A percentile compares a stretch with the other conserved stretches of the same genome.
Conservation (phyloP, 176 grass and related monocot species). For the Puccinellia tenuiflora region DNA sequence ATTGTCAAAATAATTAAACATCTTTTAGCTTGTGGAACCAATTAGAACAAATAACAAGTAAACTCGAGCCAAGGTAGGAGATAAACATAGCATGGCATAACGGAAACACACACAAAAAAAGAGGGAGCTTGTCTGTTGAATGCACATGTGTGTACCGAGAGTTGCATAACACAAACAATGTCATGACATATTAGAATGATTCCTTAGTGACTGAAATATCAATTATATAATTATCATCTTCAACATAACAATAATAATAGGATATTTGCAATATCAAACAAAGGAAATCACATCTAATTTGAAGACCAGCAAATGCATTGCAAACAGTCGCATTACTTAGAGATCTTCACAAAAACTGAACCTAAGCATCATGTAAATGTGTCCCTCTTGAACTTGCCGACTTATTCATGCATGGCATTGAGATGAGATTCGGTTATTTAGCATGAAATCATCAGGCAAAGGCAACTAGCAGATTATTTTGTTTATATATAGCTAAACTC, state of each 20-base stretch:
- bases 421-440: too few species aligned
- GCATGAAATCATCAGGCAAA: background rate
- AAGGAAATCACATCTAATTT: background rate
- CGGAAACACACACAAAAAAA: background rate
- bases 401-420: background rate
- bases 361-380: background rate
- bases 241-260: background rate
- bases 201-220: background rate
- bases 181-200: background rate
- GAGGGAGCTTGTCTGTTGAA: background rate
- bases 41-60: background rate
- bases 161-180: background rate
- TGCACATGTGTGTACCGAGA: background rate
- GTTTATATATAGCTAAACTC: too few species aligned
- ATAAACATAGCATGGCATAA: background rate
- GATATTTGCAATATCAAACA: background rate
- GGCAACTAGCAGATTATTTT: background rate
- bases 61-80: background rate
- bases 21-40: background rate
- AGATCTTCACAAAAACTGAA: background rate
- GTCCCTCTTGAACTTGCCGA: background rate
- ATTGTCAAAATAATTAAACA: too few species aligned
- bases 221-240: background rate
- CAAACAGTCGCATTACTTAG: background rate
- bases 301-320: background rate